Evolutionary conservation across 2,329 filamentous ascomycete genomes (phyloP).

Genomic region (Calonectria multiphialidica): DNA sequence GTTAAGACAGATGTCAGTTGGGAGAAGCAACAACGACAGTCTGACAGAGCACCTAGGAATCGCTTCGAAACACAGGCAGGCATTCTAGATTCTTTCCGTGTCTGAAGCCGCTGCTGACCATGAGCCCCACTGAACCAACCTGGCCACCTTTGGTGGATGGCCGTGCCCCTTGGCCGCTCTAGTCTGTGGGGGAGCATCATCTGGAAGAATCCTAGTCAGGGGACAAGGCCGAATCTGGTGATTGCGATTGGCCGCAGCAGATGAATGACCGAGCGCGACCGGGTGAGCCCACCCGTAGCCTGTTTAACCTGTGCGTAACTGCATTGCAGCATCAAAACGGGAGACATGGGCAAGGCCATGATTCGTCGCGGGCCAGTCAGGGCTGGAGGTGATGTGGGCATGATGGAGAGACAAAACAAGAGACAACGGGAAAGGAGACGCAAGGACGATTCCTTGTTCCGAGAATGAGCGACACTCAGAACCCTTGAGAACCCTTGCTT

Average conservation of each 20-base stretch:
- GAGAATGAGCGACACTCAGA: neutral
- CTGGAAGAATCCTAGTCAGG: slow-evolving; percentile 38
- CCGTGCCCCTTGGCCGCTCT: slow-evolving; percentile 19
- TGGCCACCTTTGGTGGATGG: slow-evolving; percentile 35
- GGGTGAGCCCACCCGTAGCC: slow-evolving; percentile 15
- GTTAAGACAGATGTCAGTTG: neutral
- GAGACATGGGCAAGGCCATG: neutral
- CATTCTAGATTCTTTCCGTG: slow-evolving; percentile 44
- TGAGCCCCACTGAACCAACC: slow-evolving; percentile 26
- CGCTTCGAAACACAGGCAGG: slow-evolving; percentile 25
- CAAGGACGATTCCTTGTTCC: neutral
- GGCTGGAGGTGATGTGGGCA: neutral
- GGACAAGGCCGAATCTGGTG: slow-evolving; percentile 29
- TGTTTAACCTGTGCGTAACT: slow-evolving; percentile 6
- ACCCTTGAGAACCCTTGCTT: neutral
- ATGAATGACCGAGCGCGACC: slow-evolving; percentile 19
- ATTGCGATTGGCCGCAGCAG: slow-evolving; percentile 10
- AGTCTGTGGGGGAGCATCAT: slow-evolving; percentile 22
- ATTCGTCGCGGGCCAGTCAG: neutral
- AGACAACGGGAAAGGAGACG: neutral
- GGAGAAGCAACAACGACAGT: slow-evolving; percentile 34
- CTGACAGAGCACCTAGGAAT: slow-evolving; percentile 20
- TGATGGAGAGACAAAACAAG: neutral
- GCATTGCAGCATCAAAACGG: slow-evolving; percentile 8
- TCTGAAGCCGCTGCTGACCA: slow-evolving; percentile 29